phyloP scores from a whole-genome alignment of 108 stramenopile species.

The Cyclostephanos tholiformis region DNA sequence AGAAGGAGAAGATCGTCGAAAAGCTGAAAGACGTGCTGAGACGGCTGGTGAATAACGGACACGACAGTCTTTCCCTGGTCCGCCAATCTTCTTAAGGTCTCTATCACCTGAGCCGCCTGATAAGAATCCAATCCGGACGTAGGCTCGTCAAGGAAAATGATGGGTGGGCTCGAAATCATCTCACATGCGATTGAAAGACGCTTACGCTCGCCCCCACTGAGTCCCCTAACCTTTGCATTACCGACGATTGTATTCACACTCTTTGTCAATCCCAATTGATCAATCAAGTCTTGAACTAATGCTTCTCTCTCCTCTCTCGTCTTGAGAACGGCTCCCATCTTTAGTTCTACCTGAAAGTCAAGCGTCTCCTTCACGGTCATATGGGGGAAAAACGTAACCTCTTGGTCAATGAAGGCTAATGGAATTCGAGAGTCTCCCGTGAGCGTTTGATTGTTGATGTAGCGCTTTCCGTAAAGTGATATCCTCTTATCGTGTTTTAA shows the following conservation, averaged over 20 bases:
- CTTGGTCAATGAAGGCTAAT: constrained; percentile 79
- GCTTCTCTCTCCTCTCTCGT: constrained; percentile 62
- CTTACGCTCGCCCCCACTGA: constrained; percentile 88
- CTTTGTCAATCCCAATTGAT: constrained; percentile 71
- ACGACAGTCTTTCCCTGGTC: constrained; percentile 82
- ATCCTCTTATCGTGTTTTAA: constrained; percentile 69
- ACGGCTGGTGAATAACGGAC: constrained; percentile 90
- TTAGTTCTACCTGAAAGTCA: constrained; percentile 79
- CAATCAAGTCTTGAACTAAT: constrained; percentile 66
- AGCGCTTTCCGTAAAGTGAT: constrained; percentile 61
- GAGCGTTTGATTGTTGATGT: constrained; percentile 62
- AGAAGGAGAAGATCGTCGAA: constrained; percentile 88
- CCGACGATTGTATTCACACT: constrained; percentile 85
- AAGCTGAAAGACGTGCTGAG: constrained; percentile 73
- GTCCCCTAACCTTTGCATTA: constrained; percentile 75
- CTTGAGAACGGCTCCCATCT: constrained; percentile 66
- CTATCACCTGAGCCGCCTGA: constrained; percentile 69
- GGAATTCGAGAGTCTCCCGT: constrained; percentile 72
- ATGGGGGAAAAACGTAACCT: constrained; percentile 85
- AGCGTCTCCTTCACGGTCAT: constrained; percentile 89
- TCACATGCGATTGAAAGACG: constrained; percentile 88
- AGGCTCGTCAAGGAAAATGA: constrained; percentile 84
- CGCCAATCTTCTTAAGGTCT: constrained; percentile 73
- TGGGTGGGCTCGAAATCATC: constrained; percentile 75
- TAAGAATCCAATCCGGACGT: constrained; percentile 82